A percentile compares a stretch with the other conserved stretches of the same genome.
Conservation (phyloP, 495 filamentous ascomycete genomes). For the Penicillium diatomitis region DNA sequence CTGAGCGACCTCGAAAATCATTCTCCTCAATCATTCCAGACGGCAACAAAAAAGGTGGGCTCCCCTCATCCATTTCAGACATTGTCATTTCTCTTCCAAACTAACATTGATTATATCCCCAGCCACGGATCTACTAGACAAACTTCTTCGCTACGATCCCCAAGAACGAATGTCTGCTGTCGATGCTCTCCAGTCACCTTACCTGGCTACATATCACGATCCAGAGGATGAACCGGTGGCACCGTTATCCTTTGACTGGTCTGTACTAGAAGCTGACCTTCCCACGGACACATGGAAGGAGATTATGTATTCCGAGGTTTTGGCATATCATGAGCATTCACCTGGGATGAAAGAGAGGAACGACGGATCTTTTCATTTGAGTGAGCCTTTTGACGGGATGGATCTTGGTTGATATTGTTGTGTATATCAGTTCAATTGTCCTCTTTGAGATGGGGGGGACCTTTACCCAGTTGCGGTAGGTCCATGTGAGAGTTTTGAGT, state of each 20-base stretch:
- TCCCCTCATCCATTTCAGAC: background rate
- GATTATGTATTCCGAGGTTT: slow-evolving; percentile 99
- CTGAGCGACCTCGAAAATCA: slow-evolving; percentile 80
- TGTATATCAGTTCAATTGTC: background rate
- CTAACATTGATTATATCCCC: slow-evolving; percentile 2
- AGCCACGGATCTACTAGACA: slow-evolving; percentile 87
- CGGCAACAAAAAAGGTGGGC: slow-evolving; percentile 70
- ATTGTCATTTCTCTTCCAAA: background rate
- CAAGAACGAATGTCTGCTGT: slow-evolving; percentile 75
- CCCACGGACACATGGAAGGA: slow-evolving; percentile 98
- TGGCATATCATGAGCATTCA: slow-evolving; percentile 76
- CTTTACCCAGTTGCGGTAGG: background rate
- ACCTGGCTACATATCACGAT: slow-evolving; percentile 93
- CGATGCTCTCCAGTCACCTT: slow-evolving; percentile 74
- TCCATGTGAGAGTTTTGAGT: background rate
- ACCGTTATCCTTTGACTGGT: slow-evolving; percentile 96
- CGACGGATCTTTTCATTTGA: background rate
- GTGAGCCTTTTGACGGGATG: slow-evolving; percentile 6
- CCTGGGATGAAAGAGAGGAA: background rate
- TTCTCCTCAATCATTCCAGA: slow-evolving; percentile 85
- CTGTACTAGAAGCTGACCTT: slow-evolving; percentile 93
- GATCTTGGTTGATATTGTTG: slow-evolving; percentile 7
- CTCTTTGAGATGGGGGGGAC: too few relatives aligned
- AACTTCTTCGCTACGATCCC: slow-evolving; percentile 94
- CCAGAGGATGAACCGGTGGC: slow-evolving; percentile 89